A percentile compares a stretch with the other conserved stretches of the same genome.
Conservation (phyloP, 176 grass and related monocot species). For the Urochloa ruziziensis region DNA sequence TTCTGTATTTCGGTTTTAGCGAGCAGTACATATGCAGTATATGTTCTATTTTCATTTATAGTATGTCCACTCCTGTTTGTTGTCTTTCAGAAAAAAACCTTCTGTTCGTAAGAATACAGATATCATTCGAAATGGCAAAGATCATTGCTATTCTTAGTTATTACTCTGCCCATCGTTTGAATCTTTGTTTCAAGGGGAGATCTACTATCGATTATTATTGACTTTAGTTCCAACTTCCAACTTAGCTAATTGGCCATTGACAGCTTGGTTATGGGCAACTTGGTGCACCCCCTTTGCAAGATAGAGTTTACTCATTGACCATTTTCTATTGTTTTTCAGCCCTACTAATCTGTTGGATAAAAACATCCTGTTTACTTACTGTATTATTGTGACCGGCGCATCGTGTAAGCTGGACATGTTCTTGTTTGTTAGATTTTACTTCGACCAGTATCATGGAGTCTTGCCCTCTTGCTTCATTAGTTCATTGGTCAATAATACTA, state of each 20-base stretch:
- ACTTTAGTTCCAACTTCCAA: conserved; percentile 14
- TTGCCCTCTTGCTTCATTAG: too few species aligned
- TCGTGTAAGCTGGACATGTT: not conserved
- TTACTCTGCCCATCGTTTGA: not conserved
- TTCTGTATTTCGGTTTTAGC: conserved; percentile 8
- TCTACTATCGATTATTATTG: not conserved
- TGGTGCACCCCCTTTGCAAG: not conserved
- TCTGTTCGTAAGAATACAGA: not conserved
- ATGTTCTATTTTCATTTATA: not conserved
- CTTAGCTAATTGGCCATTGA: not conserved
- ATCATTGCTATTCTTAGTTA: not conserved
- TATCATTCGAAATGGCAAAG: not conserved
- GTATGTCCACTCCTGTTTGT: not conserved
- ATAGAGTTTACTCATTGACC: not conserved
- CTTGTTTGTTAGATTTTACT: not conserved
- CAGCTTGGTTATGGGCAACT: not conserved
- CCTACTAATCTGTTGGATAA: not conserved
- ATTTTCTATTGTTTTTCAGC: not conserved
- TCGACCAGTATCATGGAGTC: not conserved
- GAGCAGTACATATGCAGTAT: not conserved
- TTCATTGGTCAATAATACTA: not conserved
- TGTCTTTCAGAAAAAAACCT: not conserved
- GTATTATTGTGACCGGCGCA: not conserved
- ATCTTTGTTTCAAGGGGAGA: not conserved
- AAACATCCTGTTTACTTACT: not conserved